Percentiles rank a stretch among this genome's conserved stretches.
Evolutionary conservation across 768 basidiomycete species (phyloP).

Genomic region (Astraeus odoratus): DNA sequence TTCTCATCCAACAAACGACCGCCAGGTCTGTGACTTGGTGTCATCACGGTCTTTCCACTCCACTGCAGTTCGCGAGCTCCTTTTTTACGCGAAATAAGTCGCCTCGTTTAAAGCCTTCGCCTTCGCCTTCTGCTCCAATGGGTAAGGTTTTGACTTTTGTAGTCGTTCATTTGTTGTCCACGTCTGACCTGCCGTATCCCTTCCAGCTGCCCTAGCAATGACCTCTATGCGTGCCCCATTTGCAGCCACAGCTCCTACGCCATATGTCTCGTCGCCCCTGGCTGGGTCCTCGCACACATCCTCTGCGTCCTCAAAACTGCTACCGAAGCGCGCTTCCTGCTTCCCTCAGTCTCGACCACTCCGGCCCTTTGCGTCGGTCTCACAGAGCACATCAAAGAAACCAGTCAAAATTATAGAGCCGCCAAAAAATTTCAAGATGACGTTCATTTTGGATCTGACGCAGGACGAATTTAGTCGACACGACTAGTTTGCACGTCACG

Average conservation of each 20-base stretch:
- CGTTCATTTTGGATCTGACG: conserved; percentile 73
- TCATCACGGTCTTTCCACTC: conserved; percentile 22
- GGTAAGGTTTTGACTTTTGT: conserved; percentile 24
- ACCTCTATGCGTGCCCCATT: conserved; percentile 26
- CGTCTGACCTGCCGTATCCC: neutral
- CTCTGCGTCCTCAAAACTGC: conserved; percentile 25
- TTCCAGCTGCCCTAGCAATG: conserved; percentile 38
- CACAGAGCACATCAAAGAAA: conserved; percentile 31
- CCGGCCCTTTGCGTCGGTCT: conserved; percentile 68
- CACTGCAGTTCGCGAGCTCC: neutral
- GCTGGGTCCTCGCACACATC: conserved; percentile 35
- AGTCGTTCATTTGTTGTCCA: neutral
- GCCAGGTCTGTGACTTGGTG: conserved; percentile 21
- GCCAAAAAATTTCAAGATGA: conserved; percentile 60
- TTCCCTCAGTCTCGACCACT: conserved; percentile 73
- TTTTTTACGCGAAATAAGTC: conserved; percentile 3
- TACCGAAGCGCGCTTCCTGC: conserved; percentile 39
- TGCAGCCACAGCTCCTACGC: conserved; percentile 10
- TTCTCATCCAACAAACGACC: conserved; percentile 18
- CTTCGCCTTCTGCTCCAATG: conserved; percentile 22
- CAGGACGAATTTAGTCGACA: conserved; percentile 78
- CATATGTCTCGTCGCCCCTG: conserved; percentile 57
- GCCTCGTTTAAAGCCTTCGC: conserved; percentile 10
- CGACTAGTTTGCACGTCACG: conserved; percentile 29
- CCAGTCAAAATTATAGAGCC: conserved; percentile 75